phyloP scores from a whole-genome alignment of 768 basidiomycete species.

The Coprinopsis strossmayeri region DNA sequence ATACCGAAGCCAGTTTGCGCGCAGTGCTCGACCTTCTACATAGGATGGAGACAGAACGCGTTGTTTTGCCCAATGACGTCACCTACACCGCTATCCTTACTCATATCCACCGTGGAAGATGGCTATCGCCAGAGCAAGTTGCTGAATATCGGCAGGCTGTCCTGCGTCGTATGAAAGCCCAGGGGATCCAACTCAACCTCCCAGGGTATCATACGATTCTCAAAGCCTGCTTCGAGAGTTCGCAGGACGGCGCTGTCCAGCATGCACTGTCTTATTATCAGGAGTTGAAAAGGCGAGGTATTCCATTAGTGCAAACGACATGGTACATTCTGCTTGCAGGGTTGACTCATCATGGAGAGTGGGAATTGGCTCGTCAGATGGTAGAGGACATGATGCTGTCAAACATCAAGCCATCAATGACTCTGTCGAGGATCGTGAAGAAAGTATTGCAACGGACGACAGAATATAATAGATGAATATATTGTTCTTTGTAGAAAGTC shows the following conservation, averaged over 20 bases:
- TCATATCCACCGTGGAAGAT: conserved; percentile 58
- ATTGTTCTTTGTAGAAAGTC: neutral
- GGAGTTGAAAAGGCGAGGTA: conserved; percentile 47
- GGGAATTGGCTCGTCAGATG: conserved; percentile 54
- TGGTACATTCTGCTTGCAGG: conserved; percentile 75
- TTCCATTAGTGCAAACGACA: conserved; percentile 53
- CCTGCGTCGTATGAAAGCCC: conserved; percentile 49
- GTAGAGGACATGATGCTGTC: conserved; percentile 51
- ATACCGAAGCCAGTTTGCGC: conserved; percentile 43
- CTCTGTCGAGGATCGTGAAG: conserved; percentile 42
- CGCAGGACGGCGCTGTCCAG: conserved; percentile 41
- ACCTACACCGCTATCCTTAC: conserved; percentile 81
- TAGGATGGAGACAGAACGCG: conserved; percentile 61
- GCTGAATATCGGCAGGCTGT: conserved; percentile 45
- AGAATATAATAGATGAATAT: conserved; percentile 1
- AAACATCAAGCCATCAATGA: conserved; percentile 38
- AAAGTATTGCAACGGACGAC: conserved; percentile 28
- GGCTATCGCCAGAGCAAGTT: conserved; percentile 37
- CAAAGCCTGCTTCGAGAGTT: conserved; percentile 52
- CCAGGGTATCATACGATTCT: conserved; percentile 77
- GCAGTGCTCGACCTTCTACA: conserved; percentile 65
- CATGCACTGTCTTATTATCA: conserved; percentile 53
- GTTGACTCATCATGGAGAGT: conserved; percentile 49
- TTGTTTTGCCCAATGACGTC: conserved; percentile 58
- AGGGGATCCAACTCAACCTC: conserved; percentile 48